Percentiles rank a stretch among this genome's conserved stretches.
Evolutionary conservation across 129 eudicot genomes (phyloP).

Genomic region (Tagetes patula): DNA sequence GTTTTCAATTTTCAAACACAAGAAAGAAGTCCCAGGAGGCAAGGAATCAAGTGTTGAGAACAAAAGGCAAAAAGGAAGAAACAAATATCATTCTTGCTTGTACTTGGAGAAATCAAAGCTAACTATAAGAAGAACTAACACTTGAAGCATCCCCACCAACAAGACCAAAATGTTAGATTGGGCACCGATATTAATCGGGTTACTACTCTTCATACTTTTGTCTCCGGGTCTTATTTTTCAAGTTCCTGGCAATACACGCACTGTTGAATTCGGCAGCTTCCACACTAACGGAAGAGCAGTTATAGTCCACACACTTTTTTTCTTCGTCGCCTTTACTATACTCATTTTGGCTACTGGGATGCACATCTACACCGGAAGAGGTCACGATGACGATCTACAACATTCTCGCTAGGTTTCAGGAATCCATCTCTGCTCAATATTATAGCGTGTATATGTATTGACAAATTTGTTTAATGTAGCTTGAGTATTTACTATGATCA

Average conservation of each 20-base stretch:
- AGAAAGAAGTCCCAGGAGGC: conserved; percentile 32
- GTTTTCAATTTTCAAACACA: conserved; percentile 24
- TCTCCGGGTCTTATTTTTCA: conserved; percentile 58
- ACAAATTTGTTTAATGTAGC: background rate
- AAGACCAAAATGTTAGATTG: conserved; percentile 45
- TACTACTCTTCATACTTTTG: conserved; percentile 42
- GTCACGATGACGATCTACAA: background rate
- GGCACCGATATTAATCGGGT: conserved; percentile 50
- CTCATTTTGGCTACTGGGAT: conserved; percentile 57
- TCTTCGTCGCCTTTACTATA: conserved; percentile 55
- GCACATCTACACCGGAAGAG: conserved; percentile 47
- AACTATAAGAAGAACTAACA: conserved; percentile 8
- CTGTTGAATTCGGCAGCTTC: conserved; percentile 53
- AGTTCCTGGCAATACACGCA: conserved; percentile 48
- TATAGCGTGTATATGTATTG: background rate
- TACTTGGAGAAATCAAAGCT: conserved; percentile 12
- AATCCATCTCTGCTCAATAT: background rate
- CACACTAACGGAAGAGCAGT: conserved; percentile 49
- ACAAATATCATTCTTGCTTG: conserved; percentile 13
- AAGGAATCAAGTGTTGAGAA: conserved; percentile 31
- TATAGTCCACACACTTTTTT: conserved; percentile 54
- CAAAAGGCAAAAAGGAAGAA: background rate
- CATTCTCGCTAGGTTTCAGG: background rate
- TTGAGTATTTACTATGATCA: background rate
- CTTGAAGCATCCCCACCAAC: conserved; percentile 17